A percentile compares a stretch with the other conserved stretches of the same genome.
phyloP scores from a whole-genome alignment of 495 filamentous ascomycete genomes.

The Penicillium lividum region DNA sequence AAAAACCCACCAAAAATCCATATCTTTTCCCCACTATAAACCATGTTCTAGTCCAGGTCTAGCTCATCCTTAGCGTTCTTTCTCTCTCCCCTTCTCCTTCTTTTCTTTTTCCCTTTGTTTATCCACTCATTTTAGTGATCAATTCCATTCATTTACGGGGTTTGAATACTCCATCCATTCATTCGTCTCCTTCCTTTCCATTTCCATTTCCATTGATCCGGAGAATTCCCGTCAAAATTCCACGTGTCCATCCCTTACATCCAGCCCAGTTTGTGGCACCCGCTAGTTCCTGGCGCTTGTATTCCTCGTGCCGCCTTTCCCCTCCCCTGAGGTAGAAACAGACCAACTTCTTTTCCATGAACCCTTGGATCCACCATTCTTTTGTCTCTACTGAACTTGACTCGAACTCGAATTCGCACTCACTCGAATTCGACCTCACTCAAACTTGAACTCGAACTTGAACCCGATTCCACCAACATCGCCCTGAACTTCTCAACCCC shows the following conservation, averaged over 20 bases:
- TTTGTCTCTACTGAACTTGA: too few relatives aligned
- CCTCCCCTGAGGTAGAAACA: not conserved
- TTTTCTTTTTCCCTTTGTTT: not conserved
- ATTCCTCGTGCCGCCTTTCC: conserved; percentile 1
- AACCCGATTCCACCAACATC: too few relatives aligned
- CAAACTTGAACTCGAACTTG: too few relatives aligned
- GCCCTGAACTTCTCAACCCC: too few relatives aligned
- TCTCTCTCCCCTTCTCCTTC: not conserved
- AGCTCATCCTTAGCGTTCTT: not conserved
- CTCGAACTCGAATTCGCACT: too few relatives aligned
- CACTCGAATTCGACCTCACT: too few relatives aligned
- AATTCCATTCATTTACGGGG: not conserved
- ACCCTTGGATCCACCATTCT: too few relatives aligned
- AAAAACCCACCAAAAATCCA: not conserved
- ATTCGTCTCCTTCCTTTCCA: not conserved
- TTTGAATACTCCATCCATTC: not conserved
- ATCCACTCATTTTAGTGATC: not conserved
- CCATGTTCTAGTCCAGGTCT: not conserved
- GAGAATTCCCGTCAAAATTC: not conserved
- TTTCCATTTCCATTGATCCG: not conserved
- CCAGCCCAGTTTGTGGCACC: conserved; percentile 3
- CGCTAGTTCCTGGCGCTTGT: conserved; percentile 4
- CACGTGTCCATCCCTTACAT: not conserved
- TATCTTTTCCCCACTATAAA: conserved; percentile 6
- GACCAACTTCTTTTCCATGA: too few relatives aligned